Evolutionary conservation across 345 rosid species (phyloP).

Genomic region (Linum trigynum): DNA sequence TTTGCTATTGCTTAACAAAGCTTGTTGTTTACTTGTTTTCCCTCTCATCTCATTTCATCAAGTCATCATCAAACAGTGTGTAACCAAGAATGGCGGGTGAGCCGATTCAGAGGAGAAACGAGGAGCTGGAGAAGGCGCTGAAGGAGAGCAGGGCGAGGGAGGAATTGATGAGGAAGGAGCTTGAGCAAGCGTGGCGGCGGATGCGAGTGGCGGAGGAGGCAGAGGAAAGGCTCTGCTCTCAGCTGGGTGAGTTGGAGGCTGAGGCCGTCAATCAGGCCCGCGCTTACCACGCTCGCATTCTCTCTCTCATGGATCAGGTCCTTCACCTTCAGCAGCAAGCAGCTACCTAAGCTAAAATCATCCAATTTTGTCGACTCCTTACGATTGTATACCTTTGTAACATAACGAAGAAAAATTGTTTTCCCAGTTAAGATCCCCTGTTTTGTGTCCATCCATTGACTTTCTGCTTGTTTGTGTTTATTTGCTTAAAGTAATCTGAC

Average conservation of each 20-base stretch:
- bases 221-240: slow-evolving; percentile 73
- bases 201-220: slow-evolving; percentile 69
- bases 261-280: slow-evolving; percentile 71
- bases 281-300: slow-evolving; percentile 33
- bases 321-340: slow-evolving; percentile 9
- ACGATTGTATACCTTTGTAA: too few species aligned
- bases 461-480: too few species aligned
- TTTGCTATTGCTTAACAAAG: too few species aligned
- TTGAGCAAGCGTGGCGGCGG: slow-evolving; percentile 37
- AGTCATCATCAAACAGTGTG: too few species aligned
- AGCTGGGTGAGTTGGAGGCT: slow-evolving; percentile 83
- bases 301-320: slow-evolving; percentile 49
- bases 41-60: too few species aligned
- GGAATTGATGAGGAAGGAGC: slow-evolving; percentile 47
- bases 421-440: too few species aligned
- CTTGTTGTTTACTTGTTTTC: too few species aligned
- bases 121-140: slow-evolving; percentile 49
- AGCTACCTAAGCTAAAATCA: slow-evolving; percentile 16
- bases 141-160: slow-evolving; percentile 39
- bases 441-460: too few species aligned
- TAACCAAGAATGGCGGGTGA: slow-evolving; percentile 1
- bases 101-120: slow-evolving; percentile 39
- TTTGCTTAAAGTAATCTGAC: too few species aligned
- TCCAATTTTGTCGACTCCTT: too few species aligned
- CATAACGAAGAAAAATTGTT: too few species aligned